Evolutionary conservation across 192 early-diverging fungal species (phyloP).

Genomic region (Rhizoclosmatium globosum): DNA sequence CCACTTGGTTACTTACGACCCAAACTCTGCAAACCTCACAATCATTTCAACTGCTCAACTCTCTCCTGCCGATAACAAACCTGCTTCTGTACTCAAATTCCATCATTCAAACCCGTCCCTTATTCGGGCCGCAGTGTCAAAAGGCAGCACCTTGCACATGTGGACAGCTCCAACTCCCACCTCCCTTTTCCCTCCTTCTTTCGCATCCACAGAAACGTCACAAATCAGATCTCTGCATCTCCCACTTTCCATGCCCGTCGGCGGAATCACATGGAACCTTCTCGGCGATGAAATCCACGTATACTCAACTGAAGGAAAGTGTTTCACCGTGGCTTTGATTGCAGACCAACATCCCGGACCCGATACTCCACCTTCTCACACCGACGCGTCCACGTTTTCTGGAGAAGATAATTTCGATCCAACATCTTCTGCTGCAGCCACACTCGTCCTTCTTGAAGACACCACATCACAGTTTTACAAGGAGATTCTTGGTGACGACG

Average conservation of each 20-base stretch:
- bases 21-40: background rate
- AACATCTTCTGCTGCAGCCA: background rate
- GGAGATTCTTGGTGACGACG: constrained; percentile 15
- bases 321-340: background rate
- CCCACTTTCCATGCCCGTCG: constrained; percentile 13
- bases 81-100: constrained; percentile 15
- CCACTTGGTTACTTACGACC: background rate
- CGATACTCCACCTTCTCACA: background rate
- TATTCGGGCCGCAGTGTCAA: constrained; percentile 12
- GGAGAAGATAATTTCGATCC: background rate
- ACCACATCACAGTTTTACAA: constrained; percentile 8
- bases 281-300: constrained; percentile 25
- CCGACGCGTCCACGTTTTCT: background rate
- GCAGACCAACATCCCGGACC: background rate
- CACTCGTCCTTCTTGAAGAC: constrained; percentile 24
- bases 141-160: background rate
- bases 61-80: background rate
- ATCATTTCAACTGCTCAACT: background rate
- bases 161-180: constrained; percentile 11
- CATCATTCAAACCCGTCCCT: background rate
- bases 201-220: too few relatives aligned
- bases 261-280: constrained; percentile 28
- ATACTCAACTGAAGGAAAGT: constrained; percentile 23
- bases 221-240: background rate
- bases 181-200: background rate